These are phyloP conservation scores for Vinca minor DNA, from an alignment of 257 asterid genomes.

Conservation along the genomic window DNA sequence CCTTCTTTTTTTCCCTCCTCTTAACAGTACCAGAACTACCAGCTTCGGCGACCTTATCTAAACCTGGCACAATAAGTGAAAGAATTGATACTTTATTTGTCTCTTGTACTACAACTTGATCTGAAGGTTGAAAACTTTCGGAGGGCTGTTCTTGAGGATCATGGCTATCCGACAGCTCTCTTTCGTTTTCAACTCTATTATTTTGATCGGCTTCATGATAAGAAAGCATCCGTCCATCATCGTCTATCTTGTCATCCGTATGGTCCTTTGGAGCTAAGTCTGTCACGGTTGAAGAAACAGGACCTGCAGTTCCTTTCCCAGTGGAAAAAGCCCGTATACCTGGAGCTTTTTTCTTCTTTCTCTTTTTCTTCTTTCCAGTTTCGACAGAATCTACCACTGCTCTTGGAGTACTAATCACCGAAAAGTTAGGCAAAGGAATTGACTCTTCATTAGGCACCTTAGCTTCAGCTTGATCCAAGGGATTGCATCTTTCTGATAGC, in stretches of 20 bases:
- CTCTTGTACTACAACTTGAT: conserved; percentile 15
- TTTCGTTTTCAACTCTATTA: conserved; percentile 7
- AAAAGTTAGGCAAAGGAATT: neutral
- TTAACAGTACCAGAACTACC: neutral
- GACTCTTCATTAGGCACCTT: conserved; percentile 12
- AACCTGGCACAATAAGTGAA: conserved; percentile 17
- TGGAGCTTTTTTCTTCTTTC: conserved; percentile 19
- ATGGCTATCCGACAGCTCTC: conserved; percentile 9
- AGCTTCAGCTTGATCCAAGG: conserved; percentile 7
- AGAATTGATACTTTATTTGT: conserved; percentile 16
- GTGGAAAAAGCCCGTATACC: too few species aligned
- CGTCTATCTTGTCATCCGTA: conserved; percentile 7
- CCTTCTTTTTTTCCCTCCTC: conserved; percentile 35
- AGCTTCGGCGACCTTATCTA: neutral
- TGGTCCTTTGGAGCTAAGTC: conserved; percentile 2
- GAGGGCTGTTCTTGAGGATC: conserved; percentile 5
- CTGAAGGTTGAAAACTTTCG: conserved; percentile 8
- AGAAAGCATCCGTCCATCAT: conserved; percentile 11
- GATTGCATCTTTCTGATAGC: conserved; percentile 10
- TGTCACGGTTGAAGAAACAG: conserved; percentile 11
- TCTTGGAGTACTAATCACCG: conserved; percentile 1
- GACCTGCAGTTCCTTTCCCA: conserved; percentile 13
- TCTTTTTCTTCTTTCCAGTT: conserved; percentile 17
- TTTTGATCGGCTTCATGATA: conserved; percentile 8
- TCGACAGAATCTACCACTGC: conserved; percentile 7